Percentiles rank a stretch among this genome's conserved stretches.
Evolutionary conservation across 768 basidiomycete genomes (phyloP).

Genomic region (Macrocybe gigantea): DNA sequence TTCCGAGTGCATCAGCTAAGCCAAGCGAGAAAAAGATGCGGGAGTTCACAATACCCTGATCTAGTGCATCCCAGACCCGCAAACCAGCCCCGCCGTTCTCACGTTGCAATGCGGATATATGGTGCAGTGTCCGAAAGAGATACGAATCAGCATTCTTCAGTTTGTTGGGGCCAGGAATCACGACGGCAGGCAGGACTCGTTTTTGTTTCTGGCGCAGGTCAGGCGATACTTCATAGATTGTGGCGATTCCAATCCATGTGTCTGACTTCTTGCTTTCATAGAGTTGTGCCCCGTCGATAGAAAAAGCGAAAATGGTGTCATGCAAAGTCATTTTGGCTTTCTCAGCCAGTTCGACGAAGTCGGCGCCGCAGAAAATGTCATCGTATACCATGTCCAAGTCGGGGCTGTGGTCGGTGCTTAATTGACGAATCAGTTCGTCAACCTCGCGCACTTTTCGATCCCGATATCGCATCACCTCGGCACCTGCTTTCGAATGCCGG

Average conservation of each 20-base stretch:
- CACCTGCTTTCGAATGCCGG: conserved; percentile 12
- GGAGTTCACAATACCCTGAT: conserved; percentile 9
- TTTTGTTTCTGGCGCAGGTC: conserved; percentile 15
- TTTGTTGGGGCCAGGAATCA: conserved; percentile 25
- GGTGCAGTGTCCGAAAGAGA: conserved; percentile 26
- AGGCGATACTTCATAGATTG: conserved; percentile 1
- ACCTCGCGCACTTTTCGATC: conserved; percentile 12
- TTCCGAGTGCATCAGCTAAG: conserved; percentile 28
- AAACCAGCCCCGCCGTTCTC: conserved; percentile 21
- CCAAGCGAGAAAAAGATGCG: conserved; percentile 14
- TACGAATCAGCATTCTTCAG: conserved; percentile 26
- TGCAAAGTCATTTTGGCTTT: conserved; percentile 14
- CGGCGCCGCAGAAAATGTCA: conserved; percentile 21
- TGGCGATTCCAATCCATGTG: conserved; percentile 1
- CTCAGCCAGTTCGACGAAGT: conserved; percentile 17
- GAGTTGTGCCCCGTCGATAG: conserved; percentile 34
- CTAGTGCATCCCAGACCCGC: conserved; percentile 19
- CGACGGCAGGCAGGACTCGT: conserved; percentile 14
- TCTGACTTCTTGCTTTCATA: conserved; percentile 15
- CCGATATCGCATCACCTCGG: conserved; percentile 21
- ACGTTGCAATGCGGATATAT: conserved; percentile 22
- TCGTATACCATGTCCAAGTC: conserved; percentile 3
- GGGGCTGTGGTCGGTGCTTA: background rate
- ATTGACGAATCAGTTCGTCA: conserved; percentile 2
- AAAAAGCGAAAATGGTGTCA: conserved; percentile 25